phyloP scores from a whole-genome alignment of 345 rosid species.

The Hibiscus syriacus region DNA sequence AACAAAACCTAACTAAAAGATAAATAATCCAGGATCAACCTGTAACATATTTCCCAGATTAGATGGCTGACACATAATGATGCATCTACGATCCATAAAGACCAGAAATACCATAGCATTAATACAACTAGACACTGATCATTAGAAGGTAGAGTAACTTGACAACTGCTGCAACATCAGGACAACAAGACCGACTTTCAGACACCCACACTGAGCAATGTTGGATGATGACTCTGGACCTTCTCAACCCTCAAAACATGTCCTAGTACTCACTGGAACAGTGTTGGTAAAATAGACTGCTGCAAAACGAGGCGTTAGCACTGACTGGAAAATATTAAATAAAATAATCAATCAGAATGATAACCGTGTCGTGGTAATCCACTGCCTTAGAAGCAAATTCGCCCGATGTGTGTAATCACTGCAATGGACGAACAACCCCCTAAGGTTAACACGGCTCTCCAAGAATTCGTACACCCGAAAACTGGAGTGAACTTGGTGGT shows the following conservation, averaged over 20 bases:
- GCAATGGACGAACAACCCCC: too few relatives aligned
- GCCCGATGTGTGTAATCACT: too few relatives aligned
- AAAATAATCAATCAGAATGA: too few relatives aligned
- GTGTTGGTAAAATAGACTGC: too few relatives aligned
- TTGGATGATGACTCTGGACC: too few relatives aligned
- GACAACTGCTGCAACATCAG: constrained; percentile 90
- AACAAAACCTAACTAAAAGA: constrained; percentile 37
- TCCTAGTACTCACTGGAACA: constrained; percentile 99
- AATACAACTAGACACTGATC: constrained; percentile 52
- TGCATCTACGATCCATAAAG: constrained; percentile 39
- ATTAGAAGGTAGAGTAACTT: constrained; percentile 50
- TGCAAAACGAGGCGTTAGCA: too few relatives aligned
- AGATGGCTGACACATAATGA: constrained; percentile 37
- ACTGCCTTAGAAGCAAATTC: too few relatives aligned
- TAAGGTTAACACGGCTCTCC: too few relatives aligned
- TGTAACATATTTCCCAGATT: constrained; percentile 34
- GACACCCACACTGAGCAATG: constrained; percentile 78
- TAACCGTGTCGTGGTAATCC: too few relatives aligned
- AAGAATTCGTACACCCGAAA: too few relatives aligned
- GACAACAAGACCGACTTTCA: constrained; percentile 95
- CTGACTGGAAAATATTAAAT: too few relatives aligned
- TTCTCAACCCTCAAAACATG: constrained; percentile 95
- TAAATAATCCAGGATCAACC: constrained; percentile 42
- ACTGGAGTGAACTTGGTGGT: too few relatives aligned
- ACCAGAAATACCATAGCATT: constrained; percentile 33